Evolutionary conservation across 2,329 filamentous ascomycete species (phyloP), one percentile per base, ranked within the genome.

Genomic region (Paecilomyces niveus): DNA sequence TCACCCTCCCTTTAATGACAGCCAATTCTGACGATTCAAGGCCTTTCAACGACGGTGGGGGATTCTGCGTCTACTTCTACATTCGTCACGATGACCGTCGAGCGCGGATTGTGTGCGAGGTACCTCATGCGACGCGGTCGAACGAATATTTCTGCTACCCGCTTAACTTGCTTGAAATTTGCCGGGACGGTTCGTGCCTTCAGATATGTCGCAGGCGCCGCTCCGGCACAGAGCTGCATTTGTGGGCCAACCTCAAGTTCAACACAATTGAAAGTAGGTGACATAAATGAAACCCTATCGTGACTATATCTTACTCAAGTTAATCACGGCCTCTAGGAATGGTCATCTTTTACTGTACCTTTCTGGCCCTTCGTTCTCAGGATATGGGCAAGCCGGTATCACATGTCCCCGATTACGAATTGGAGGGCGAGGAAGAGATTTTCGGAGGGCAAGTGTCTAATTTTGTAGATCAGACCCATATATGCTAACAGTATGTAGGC

Each of bases 311-410:
- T 9, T 39, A 5, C 35, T 9, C 35, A 5, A 29, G 9, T 31
- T 61, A 56, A 60, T 49, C 53, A 29, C 33, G 32, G 32, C 31
- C 11, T 31, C 3, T 53, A 83, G 80, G 76, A 54, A 80, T 85
- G 78, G 80, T 83, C 2, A 66, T 83, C 1, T 85, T 85, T 68
- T 83, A 82, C 66, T 81, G 77, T 61, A 80, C 80, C 0, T 80
- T 84, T 57, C 68, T 85, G 9, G 82, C 83, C 0, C 78, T 86
- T 70, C 84, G 85, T 61, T 77, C 78, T 8, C 83, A 85, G 64
- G 83, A 86, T 64, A 68, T 71, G 18, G 72, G 69, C 22, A 69
- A 66, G 31, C 76, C 71, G 4, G 71, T 74, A 31, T 69, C 68
- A 21, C 67, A 69, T 2, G 73, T 81, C 13, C 75, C 80, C 53